Base-by-base conservation (phyloP, 1,139 yeast species). In the Taphrina sp. region DNA sequence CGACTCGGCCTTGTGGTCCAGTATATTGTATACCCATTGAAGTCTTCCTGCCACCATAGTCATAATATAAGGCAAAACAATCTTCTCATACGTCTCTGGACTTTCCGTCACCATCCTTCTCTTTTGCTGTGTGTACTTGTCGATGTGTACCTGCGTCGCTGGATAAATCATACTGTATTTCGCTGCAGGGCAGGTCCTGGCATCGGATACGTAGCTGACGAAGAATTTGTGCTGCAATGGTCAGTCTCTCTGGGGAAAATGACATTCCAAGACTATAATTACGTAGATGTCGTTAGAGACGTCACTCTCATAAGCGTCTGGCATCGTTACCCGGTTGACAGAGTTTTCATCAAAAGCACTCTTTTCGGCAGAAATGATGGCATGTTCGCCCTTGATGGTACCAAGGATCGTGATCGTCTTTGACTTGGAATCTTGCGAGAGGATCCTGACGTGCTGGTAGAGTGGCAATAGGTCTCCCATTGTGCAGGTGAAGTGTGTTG, bases 21-120 rank as follows among this genome's bases (percentile, higher is more conserved):
- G 70, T 52, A 94, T 92, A 64, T 90, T 90, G 64, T 81, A 76
- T 2, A 92, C 97, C 98, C 99, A 92, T 65, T 86, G 79, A 55
- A 90, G 74, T 46, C 95, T 71, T 59, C 79, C 82, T 2, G 95
- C 95, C 57, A 77, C 77, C 85, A 85, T 85, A 1, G 84, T 75
- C 12, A 78, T 76, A 46, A 92, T 85, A 67, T 85, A 92, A 0
- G 96, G 96, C 37, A 74, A 72, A 1, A 86, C 95, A 35, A 75
- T 72, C 10, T 71, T 62, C 3, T 68, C 53, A 70, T 90, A 92
- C 72, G 80, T 74, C 54, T 82, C 82, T 0, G 96, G 95, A 2
- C 96, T 88, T 66, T 94, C 99, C 19, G 71, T 67, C 2, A 92
- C 76, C 65, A 84, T 72, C 63, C 83, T 88, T 38, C 68, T 63